These are phyloP conservation scores for Saussurea involucrata DNA, from an alignment of 129 eudicot species.

Conservation along the genomic window DNA sequence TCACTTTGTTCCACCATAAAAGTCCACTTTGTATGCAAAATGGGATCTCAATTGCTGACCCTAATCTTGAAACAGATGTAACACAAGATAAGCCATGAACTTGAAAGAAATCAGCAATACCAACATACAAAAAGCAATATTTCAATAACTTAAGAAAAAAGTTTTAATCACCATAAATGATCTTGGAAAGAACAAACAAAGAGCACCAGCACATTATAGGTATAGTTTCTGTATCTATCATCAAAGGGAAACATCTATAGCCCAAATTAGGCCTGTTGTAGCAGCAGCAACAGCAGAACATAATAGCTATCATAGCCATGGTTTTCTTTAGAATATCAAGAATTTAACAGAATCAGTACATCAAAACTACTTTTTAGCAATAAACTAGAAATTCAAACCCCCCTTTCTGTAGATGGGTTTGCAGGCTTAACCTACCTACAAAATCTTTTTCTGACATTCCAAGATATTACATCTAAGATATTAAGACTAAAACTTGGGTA, in stretches of 20 bases:
- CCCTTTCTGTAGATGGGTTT: not conserved
- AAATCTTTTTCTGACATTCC: slow-evolving; percentile 40
- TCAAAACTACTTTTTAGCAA: slow-evolving; percentile 5
- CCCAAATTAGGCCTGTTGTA: slow-evolving; percentile 23
- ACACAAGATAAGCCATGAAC: not conserved
- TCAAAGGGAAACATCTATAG: slow-evolving; percentile 9
- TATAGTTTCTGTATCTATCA: not conserved
- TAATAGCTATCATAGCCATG: slow-evolving; percentile 24
- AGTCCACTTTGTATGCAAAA: not conserved
- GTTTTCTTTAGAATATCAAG: slow-evolving; percentile 1
- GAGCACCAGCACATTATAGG: not conserved
- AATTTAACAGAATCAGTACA: slow-evolving; percentile 13
- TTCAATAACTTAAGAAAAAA: not conserved
- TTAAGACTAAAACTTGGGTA: not conserved
- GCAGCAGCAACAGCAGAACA: not conserved
- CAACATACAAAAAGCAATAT: not conserved
- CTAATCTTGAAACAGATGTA: not conserved
- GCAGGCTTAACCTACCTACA: slow-evolving; percentile 14
- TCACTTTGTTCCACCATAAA: not conserved
- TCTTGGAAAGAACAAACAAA: not conserved
- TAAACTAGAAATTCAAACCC: not conserved
- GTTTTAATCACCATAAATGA: not conserved
- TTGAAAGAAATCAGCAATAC: not conserved
- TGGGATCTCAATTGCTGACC: not conserved
- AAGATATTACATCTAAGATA: slow-evolving; percentile 26